Evolutionary conservation across 305 asterid genomes (phyloP).

Genomic region (Fraxinus dipetala): DNA sequence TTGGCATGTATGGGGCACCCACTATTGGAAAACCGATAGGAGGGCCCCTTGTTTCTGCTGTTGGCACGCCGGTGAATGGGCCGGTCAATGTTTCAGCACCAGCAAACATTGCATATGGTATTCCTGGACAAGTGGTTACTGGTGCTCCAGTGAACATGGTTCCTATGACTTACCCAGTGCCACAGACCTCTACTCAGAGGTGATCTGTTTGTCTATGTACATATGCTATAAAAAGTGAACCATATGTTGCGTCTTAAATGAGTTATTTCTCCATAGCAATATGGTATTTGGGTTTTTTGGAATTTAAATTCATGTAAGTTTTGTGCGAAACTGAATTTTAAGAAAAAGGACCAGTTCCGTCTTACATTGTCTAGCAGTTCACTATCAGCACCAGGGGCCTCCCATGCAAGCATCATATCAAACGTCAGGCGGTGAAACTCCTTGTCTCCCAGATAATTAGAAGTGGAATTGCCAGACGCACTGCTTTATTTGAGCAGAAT

Average conservation of each 20-base stretch:
- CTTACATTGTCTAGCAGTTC: conserved; percentile 46
- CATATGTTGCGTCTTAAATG: background rate
- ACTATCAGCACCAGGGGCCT: conserved; percentile 55
- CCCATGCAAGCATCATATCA: conserved; percentile 98
- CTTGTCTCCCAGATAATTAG: conserved; percentile 61
- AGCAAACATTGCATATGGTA: conserved; percentile 47
- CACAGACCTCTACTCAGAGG: conserved; percentile 12
- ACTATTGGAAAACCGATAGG: conserved; percentile 67
- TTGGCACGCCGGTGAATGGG: conserved; percentile 47
- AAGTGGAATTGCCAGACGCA: conserved; percentile 40
- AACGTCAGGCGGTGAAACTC: conserved; percentile 70
- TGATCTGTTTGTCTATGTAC: background rate
- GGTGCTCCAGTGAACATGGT: conserved; percentile 49
- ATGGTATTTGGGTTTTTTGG: background rate
- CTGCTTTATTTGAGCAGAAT: conserved; percentile 69
- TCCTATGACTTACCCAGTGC: conserved; percentile 35
- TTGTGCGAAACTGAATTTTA: background rate
- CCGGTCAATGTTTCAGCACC: conserved; percentile 36
- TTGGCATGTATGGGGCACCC: conserved; percentile 48
- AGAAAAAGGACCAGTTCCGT: conserved; percentile 12
- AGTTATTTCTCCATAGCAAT: background rate
- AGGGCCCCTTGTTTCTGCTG: conserved; percentile 65
- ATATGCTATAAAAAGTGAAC: background rate
- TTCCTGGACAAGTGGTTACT: conserved; percentile 32
- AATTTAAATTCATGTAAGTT: background rate